phyloP scores from a whole-genome alignment of 345 rosid species.

The Toxicodendron radicans region DNA sequence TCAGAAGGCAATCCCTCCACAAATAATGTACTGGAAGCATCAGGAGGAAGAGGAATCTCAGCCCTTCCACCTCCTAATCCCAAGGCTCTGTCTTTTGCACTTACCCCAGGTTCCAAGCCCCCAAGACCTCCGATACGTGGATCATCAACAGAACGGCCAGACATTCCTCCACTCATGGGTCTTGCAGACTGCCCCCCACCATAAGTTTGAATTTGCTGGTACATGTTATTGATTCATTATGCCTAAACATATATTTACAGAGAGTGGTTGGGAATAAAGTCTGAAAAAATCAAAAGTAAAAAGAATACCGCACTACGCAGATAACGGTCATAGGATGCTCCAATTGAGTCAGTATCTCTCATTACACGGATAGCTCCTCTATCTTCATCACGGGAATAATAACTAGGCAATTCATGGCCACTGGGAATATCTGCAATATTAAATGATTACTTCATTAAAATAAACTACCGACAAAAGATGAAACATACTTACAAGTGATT shows the following conservation, averaged over 20 bases:
- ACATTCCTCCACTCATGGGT: conserved; percentile 36
- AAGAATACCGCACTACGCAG: conserved; percentile 45
- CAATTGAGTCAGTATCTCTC: conserved; percentile 55
- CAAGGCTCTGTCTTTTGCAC: conserved; percentile 39
- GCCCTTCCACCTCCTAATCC: conserved; percentile 48
- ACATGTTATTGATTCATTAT: conserved; percentile 15
- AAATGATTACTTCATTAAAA: conserved; percentile 21
- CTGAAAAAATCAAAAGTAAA: conserved; percentile 4
- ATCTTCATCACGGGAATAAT: conserved; percentile 50
- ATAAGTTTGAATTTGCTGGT: conserved; percentile 52
- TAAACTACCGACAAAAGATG: background rate
- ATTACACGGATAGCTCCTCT: conserved; percentile 43
- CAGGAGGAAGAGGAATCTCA: conserved; percentile 61
- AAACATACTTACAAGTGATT: background rate
- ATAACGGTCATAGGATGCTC: conserved; percentile 65
- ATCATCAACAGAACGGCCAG: conserved; percentile 44
- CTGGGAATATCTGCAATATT: conserved; percentile 39
- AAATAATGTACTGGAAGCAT: conserved; percentile 56
- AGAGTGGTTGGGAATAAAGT: background rate
- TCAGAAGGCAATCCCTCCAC: conserved; percentile 68
- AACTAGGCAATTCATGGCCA: conserved; percentile 44
- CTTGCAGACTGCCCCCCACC: conserved; percentile 51
- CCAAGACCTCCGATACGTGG: conserved; percentile 35
- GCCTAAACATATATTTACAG: background rate
- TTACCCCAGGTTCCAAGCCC: conserved; percentile 38